Conservation (phyloP, 2,329 filamentous ascomycete species). For the Xylariaceae sp. region DNA sequence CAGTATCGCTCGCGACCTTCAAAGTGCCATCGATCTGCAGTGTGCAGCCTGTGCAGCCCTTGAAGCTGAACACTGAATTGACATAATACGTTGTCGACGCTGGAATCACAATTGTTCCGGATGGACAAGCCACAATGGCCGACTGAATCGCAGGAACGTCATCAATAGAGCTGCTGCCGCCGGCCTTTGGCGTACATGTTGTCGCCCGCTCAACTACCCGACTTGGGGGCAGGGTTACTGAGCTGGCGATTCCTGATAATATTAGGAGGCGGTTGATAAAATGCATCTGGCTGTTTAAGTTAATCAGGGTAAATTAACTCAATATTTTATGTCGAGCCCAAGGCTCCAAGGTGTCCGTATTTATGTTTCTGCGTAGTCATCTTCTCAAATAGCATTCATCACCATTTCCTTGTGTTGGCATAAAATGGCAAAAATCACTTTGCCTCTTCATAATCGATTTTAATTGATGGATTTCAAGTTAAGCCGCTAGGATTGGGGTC, state of each 20-base stretch:
- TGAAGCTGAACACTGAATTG: constrained; percentile 23
- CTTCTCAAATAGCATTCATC: neutral
- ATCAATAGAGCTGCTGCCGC: constrained; percentile 19
- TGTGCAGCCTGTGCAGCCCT: constrained; percentile 20
- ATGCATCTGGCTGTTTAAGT: constrained; percentile 5
- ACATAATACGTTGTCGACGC: constrained; percentile 15
- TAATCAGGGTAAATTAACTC: neutral
- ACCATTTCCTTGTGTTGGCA: neutral
- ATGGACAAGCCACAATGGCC: constrained; percentile 20
- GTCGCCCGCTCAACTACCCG: constrained; percentile 19
- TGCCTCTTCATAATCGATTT: neutral
- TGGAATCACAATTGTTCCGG: constrained; percentile 23
- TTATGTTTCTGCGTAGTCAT: constrained; percentile 2
- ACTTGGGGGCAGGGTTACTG: neutral
- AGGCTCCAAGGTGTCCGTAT: neutral
- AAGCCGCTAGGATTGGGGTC: constrained; percentile 15
- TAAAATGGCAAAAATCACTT: neutral
- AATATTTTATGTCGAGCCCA: neutral
- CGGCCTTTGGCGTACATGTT: constrained; percentile 17
- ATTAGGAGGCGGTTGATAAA: neutral
- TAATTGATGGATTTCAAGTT: constrained; percentile 27
- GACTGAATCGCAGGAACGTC: constrained; percentile 26
- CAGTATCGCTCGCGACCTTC: constrained; percentile 20
- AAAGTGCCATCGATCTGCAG: constrained; percentile 18
- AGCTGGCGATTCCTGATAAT: neutral